phyloP scores from a whole-genome alignment of 2,329 filamentous ascomycete genomes.

The Sporothrix protearum region DNA sequence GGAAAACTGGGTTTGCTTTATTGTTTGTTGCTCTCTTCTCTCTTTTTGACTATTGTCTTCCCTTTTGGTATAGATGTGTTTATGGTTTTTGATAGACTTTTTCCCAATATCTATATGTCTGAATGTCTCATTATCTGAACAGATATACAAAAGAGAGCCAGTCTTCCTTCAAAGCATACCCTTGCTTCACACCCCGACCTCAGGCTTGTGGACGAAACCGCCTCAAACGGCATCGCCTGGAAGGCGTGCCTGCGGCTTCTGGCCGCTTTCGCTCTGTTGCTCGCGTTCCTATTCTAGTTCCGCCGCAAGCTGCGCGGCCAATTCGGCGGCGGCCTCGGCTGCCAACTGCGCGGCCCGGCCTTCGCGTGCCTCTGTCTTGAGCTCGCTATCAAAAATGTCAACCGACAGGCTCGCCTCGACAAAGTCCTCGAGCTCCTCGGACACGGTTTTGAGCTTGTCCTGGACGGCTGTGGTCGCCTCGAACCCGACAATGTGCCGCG shows the following conservation, averaged over 20 bases:
- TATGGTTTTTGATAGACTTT: background rate
- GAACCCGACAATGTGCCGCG: slow-evolving; percentile 86
- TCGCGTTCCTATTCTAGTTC: background rate
- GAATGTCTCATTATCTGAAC: no score
- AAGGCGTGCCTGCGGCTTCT: no score
- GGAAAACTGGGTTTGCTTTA: background rate
- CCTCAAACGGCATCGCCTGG: no score
- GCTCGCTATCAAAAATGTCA: slow-evolving; percentile 64
- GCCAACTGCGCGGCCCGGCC: slow-evolving; percentile 25
- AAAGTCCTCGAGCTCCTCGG: slow-evolving; percentile 94
- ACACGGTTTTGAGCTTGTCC: slow-evolving; percentile 94
- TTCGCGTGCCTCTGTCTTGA: slow-evolving; percentile 50
- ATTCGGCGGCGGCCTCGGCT: background rate
- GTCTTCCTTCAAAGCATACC: no score
- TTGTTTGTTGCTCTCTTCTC: background rate
- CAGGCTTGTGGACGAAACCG: no score
- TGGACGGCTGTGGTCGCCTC: slow-evolving; percentile 86
- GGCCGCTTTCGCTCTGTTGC: background rate
- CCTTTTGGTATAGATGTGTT: background rate
- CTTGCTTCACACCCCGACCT: no score
- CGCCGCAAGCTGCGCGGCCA: background rate
- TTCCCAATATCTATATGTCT: no score
- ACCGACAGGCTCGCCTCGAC: slow-evolving; percentile 83
- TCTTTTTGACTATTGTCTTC: background rate
- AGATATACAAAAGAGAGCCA: no score